phyloP scores from a whole-genome alignment of 768 basidiomycete species.

The Russula olivacea region DNA sequence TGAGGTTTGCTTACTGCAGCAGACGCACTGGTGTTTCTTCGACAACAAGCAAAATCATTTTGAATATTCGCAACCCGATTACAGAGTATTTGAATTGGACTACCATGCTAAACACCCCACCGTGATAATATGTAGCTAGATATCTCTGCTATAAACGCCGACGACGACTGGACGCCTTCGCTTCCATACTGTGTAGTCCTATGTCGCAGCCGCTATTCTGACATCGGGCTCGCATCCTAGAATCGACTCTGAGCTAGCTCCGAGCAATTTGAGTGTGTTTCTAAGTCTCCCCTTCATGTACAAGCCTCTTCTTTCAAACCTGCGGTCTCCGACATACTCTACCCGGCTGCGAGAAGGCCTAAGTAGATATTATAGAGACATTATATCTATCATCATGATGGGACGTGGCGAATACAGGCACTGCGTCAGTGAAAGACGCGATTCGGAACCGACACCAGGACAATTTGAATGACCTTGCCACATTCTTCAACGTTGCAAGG shows the following conservation, averaged over 20 bases:
- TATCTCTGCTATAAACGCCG: not conserved
- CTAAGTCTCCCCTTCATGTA: not conserved
- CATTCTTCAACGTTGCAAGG: not conserved
- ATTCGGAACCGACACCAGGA: not conserved
- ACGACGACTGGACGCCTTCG: not conserved
- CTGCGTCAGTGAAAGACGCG: not conserved
- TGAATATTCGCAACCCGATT: too few species aligned
- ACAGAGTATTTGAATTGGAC: too few species aligned
- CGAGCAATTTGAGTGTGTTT: not conserved
- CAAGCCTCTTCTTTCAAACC: not conserved
- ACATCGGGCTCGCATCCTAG: not conserved
- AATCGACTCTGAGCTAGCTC: not conserved
- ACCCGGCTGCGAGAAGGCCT: not conserved
- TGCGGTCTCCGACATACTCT: not conserved
- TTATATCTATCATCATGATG: not conserved
- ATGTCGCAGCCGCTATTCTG: not conserved
- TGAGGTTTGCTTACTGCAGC: not conserved
- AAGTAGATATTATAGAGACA: not conserved
- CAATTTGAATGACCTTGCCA: not conserved
- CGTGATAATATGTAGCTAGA: not conserved
- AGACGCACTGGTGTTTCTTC: not conserved
- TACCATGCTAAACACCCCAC: too few species aligned
- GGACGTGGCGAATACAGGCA: not conserved
- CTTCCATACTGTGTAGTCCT: not conserved
- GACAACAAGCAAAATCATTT: not conserved